Base-by-base conservation (phyloP, 441 rosid genomes). In the Flueggea neowawraea region DNA sequence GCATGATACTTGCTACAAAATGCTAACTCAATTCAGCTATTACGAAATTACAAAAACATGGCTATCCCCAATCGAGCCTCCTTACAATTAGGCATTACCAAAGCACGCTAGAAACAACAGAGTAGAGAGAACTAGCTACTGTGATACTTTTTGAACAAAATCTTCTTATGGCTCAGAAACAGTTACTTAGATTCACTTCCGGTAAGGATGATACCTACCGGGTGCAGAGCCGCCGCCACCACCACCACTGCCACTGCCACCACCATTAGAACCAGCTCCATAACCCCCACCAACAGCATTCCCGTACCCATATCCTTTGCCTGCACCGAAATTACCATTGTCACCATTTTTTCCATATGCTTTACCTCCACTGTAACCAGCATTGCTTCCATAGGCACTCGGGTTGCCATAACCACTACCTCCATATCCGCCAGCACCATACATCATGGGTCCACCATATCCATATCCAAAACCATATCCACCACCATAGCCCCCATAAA, bases 401-500 rank as follows among this genome's bases (percentile, higher is more conserved):
- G 50, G 50, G n/a, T 47, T 47, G 50, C 57, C 22, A 45, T 47
- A 59, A 54, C 78, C 75, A 49, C 64, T 68, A 55, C 57, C 78
- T 56, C 78, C 81, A 58, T 65, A 69, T 62, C 79, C 84, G 58
- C 56, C 66, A 41, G 45, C 51, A 63, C 76, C 76, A 70, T 73
- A 80, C 82, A 61, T 72, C 75, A 76, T 75, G 22, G 74, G 66
- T 51, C 79, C 72, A 60, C 77, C 82, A 45, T 57, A 76, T 10
- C 88, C 82, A 67, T 67, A 78, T 50, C 70, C 77, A 57, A 54
- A 68, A 39, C 85, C 80, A 70, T 79, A 80, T 51, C 68, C 77
- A 52, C 66, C 78, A 64, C 82, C 78, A 14, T 78, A 81, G 50
- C 81, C 83, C 53, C 80, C 67, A 43, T 60, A 84, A 52, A 69